Conservation (phyloP, 1,284 basidiomycete species). For the Ganoderma multipileum region DNA sequence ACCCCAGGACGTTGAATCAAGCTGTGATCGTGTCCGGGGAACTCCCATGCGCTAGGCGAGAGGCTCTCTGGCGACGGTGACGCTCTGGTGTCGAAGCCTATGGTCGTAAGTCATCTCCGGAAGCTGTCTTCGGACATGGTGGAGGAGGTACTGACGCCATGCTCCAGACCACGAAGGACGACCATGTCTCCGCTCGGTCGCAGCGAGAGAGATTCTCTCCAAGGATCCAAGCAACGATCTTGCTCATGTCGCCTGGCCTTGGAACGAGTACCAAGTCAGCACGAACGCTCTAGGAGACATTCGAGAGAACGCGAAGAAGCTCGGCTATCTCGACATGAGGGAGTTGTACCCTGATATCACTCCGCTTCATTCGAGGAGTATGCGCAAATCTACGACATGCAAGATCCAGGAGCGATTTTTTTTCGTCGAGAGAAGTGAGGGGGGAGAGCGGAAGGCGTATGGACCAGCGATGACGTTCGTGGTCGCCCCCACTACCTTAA, state of each 20-base stretch:
- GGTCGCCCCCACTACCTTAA: not conserved
- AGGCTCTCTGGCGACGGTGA: constrained; percentile 16
- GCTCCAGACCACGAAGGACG: not conserved
- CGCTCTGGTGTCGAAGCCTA: constrained; percentile 1
- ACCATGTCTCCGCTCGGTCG: not conserved
- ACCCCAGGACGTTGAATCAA: constrained; percentile 32
- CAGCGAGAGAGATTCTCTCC: not conserved
- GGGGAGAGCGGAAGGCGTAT: too few species aligned
- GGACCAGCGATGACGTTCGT: not conserved
- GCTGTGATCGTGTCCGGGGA: constrained; percentile 36
- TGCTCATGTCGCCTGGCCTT: not conserved
- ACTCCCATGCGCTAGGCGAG: constrained; percentile 20
- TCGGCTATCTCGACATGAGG: constrained; percentile 33
- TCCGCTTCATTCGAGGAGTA: constrained; percentile 26
- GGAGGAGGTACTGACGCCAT: not conserved
- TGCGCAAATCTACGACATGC: constrained; percentile 27
- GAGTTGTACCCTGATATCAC: constrained; percentile 35
- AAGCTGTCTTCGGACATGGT: not conserved
- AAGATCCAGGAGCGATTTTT: not conserved
- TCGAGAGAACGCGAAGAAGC: constrained; percentile 29
- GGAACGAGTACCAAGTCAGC: constrained; percentile 23
- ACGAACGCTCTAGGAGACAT: constrained; percentile 29
- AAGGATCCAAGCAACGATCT: not conserved
- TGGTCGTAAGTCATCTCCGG: not conserved
- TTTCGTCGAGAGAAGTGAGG: not conserved